Conservation (phyloP, 2,329 filamentous ascomycete genomes). For the Decorospora gaudefroyi region DNA sequence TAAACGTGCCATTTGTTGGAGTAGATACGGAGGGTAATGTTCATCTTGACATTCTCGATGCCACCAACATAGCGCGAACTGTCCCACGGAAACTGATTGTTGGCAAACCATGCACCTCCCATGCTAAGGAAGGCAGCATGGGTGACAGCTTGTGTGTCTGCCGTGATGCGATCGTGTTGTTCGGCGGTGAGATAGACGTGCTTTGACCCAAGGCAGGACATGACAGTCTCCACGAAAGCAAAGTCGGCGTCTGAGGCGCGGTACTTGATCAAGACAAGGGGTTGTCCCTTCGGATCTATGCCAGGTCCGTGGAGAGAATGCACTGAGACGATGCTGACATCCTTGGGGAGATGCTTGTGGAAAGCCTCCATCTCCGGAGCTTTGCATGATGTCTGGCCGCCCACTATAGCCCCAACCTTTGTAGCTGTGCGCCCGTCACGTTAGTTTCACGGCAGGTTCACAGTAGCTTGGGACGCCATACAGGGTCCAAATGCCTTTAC, state of each 20-base stretch:
- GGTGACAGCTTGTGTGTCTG: conserved; percentile 96
- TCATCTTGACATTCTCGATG: conserved; percentile 99
- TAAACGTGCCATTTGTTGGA: conserved; percentile 99
- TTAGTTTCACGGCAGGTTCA: conserved; percentile 13
- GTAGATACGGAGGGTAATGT: conserved; percentile 96
- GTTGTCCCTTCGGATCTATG: conserved; percentile 86
- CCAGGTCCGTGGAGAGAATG: conserved; percentile 95
- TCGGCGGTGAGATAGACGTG: conserved; percentile 84
- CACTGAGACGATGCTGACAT: conserved; percentile 93
- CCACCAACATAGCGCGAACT: conserved; percentile 93
- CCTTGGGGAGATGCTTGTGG: conserved; percentile 80
- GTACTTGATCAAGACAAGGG: conserved; percentile 91
- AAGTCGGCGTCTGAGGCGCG: conserved; percentile 79
- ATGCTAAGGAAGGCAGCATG: conserved; percentile 95
- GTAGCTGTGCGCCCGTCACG: conserved; percentile 65
- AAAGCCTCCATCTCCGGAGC: conserved; percentile 94
- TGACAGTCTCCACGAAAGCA: conserved; percentile 75
- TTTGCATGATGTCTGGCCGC: conserved; percentile 97
- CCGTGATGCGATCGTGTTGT: conserved; percentile 94
- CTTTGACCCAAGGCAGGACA: conserved; percentile 82
- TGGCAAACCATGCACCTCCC: conserved; percentile 97
- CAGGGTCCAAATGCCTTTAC: conserved; percentile 90
- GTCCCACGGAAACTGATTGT: conserved; percentile 96
- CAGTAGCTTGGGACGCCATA: conserved; percentile 57
- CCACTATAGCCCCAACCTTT: conserved; percentile 92